These are phyloP conservation scores for Lecanicillium sp. DNA, from an alignment of 2,329 filamentous ascomycete genomes.

Conservation along the genomic window DNA sequence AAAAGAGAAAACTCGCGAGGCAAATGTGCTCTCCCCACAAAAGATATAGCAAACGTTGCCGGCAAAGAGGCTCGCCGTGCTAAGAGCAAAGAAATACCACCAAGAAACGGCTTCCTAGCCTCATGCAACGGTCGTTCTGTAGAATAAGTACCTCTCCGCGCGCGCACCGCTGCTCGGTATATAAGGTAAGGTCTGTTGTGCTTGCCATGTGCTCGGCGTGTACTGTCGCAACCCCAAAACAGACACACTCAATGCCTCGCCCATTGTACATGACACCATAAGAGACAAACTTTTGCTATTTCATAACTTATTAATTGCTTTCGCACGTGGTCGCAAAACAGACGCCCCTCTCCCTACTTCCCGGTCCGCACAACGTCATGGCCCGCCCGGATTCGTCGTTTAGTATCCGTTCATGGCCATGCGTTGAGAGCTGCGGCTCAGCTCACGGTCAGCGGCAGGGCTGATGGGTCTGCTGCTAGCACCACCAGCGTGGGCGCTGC, in stretches of 20 bases:
- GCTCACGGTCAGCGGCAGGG: constrained; percentile 85
- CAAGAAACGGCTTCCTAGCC: background rate
- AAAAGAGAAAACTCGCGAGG: constrained; percentile 10
- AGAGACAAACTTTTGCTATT: constrained; percentile 10
- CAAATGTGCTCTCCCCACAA: constrained; percentile 1
- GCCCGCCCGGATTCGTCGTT: constrained; percentile 16
- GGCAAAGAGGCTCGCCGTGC: background rate
- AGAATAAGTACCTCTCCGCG: background rate
- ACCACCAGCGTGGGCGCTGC: constrained; percentile 69
- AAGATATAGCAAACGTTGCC: constrained; percentile 10
- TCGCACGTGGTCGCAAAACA: background rate
- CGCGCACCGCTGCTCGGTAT: background rate
- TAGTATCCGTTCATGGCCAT: constrained; percentile 99
- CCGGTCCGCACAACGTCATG: background rate
- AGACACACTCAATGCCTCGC: constrained; percentile 1
- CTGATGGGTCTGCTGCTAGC: constrained; percentile 84
- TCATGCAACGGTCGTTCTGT: background rate
- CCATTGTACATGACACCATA: constrained; percentile 7
- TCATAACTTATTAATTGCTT: constrained; percentile 11
- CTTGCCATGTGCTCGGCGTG: constrained; percentile 3
- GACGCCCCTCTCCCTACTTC: background rate
- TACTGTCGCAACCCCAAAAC: constrained; percentile 1
- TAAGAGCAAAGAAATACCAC: constrained; percentile 10
- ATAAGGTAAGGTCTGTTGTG: constrained; percentile 5
- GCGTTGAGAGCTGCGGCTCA: constrained; percentile 94